Conservation (phyloP, 176 grass and related monocot species). For the Oryza australiensis region DNA sequence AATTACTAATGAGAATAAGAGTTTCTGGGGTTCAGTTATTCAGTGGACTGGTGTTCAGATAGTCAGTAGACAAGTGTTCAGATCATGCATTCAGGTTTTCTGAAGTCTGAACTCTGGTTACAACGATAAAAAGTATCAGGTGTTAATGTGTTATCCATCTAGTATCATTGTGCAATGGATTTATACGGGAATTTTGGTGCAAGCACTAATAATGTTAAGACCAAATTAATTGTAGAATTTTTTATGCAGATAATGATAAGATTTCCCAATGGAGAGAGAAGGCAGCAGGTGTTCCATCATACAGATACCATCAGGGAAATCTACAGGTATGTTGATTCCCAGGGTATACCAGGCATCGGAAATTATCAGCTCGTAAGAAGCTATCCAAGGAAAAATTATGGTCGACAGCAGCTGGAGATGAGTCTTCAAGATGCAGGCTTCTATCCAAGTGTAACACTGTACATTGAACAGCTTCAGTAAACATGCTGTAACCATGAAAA, state of each 20-base stretch:
- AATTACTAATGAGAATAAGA: neutral
- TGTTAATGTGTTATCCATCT: neutral
- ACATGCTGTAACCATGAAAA: neutral
- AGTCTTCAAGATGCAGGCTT: conserved; percentile 63
- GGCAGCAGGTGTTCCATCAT: conserved; percentile 43
- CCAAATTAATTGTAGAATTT: neutral
- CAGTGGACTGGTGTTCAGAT: neutral
- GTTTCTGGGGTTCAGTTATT: neutral
- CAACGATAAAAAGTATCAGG: neutral
- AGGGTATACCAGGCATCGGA: conserved; percentile 50
- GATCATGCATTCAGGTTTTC: neutral
- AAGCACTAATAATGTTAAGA: neutral
- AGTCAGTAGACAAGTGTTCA: neutral
- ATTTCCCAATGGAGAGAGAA: conserved; percentile 70
- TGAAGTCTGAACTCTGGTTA: neutral
- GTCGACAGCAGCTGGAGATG: conserved; percentile 56
- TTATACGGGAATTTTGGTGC: neutral
- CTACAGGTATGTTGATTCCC: conserved; percentile 52
- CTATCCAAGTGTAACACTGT: conserved; percentile 64
- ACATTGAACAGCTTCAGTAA: conserved; percentile 62
- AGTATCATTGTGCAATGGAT: neutral
- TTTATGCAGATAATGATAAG: conserved; percentile 69
- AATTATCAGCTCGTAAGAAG: conserved; percentile 48
- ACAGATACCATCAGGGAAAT: conserved; percentile 60
- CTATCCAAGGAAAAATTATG: conserved; percentile 68